Percentiles rank a stretch among this genome's conserved stretches.
These are phyloP conservation scores for Hypoxylon lenormandii DNA, from an alignment of 495 filamentous ascomycete genomes.

Conservation along the genomic window DNA sequence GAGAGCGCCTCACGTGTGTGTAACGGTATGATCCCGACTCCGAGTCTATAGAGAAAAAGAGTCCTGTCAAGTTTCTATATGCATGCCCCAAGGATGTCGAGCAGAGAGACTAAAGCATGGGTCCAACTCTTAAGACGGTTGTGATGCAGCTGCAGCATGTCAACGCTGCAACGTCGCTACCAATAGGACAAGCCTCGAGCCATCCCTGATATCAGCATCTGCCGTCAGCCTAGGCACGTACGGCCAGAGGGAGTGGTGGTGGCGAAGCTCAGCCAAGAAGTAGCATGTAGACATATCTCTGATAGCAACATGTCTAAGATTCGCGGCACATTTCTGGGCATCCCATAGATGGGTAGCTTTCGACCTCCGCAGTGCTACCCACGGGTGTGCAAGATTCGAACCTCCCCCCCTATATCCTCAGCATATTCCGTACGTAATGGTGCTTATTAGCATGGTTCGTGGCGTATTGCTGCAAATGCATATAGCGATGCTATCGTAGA, in stretches of 20 bases:
- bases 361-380: no score
- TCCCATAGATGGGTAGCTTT: no score
- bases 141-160: constrained; percentile 25
- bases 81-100: constrained; percentile 3
- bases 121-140: neutral
- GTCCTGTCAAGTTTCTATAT: constrained; percentile 2
- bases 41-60: constrained; percentile 9
- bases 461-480: neutral
- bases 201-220: constrained; percentile 34
- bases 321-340: no score
- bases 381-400: no score
- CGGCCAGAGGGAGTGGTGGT: constrained; percentile 19
- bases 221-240: constrained; percentile 34
- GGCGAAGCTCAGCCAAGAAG: constrained; percentile 25
- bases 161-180: constrained; percentile 24
- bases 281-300: neutral
- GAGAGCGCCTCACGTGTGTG: constrained; percentile 11
- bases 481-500: neutral
- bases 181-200: constrained; percentile 23
- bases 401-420: no score
- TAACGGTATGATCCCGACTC: constrained; percentile 24
- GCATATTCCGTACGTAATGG: no score
- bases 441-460: no score
- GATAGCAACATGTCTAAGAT: no score
- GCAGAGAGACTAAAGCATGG: neutral